Percentiles rank a stretch among this genome's conserved stretches.
Evolutionary conservation across 495 filamentous ascomycete species (phyloP).

Genomic region (Daldinia caldariorum): DNA sequence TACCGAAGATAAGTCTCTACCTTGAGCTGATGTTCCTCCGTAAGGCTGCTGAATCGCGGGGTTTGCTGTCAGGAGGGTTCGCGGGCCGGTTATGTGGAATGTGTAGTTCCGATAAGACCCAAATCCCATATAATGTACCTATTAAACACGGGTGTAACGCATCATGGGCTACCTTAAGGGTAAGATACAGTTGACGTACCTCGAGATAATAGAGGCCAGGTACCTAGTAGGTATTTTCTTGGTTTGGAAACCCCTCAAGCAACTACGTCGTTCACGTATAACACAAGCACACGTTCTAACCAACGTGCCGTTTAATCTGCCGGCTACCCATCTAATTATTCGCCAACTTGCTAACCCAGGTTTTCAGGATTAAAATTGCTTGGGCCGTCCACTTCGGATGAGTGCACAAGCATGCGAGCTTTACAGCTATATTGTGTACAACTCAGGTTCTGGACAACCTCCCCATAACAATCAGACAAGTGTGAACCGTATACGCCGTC

Average conservation of each 20-base stretch:
- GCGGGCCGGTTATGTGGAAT: constrained; percentile 31
- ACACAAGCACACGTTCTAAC: constrained; percentile 25
- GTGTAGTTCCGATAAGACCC: constrained; percentile 27
- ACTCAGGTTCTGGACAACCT: constrained; percentile 17
- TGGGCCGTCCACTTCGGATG: constrained; percentile 11
- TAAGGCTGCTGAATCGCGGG: constrained; percentile 26
- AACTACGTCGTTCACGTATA: constrained; percentile 1
- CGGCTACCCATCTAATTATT: not conserved
- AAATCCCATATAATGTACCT: constrained; percentile 4
- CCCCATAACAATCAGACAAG: constrained; percentile 25
- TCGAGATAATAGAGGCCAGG: not conserved
- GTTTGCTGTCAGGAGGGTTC: constrained; percentile 13
- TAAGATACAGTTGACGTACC: too few relatives aligned
- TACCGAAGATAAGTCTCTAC: not conserved
- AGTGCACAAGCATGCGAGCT: constrained; percentile 6
- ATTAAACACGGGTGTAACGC: constrained; percentile 7
- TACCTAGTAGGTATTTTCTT: not conserved
- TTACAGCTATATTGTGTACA: constrained; percentile 22
- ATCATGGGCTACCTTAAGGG: not conserved
- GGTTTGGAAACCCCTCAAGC: not conserved
- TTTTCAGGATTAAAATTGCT: constrained; percentile 14
- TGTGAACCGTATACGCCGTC: constrained; percentile 16
- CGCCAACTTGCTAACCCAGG: not conserved
- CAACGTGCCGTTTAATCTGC: constrained; percentile 18
- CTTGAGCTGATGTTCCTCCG: not conserved